Evolutionary conservation across 2,329 filamentous ascomycete genomes (phyloP), one percentile per base, ranked within the genome.

Genomic region (Chaetomiaceae sp.): DNA sequence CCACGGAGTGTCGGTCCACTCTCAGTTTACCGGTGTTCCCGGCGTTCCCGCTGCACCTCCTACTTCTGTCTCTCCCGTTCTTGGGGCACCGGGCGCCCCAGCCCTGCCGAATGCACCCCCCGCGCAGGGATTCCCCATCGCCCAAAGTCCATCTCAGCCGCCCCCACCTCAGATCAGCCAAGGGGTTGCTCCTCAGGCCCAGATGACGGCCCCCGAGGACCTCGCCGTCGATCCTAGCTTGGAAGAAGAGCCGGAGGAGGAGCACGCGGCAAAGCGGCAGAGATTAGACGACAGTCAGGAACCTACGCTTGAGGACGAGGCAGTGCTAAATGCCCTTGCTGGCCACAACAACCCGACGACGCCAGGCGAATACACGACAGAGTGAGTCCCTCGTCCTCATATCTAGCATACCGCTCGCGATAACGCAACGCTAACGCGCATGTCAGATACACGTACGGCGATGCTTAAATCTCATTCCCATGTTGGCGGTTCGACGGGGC

Each of bases 321-420:
- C 74, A 5, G 72, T 79, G 11, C 57, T 79, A 55, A 65, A 58
- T 38, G 75, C 73, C 7, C 62, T 79, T 37, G 72, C 75, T 16
- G 73, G 69, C 3, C 73, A 77, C 53, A 74, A 70, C 60, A 67
- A 68, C 27, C 58, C 66, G 2, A 62, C 65, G 2, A 64, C 66
- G 2, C 55, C 65, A 23, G 62, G 69, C 4, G 71, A 75, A 7
- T 78, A 74, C 57, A 61, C 65, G 30, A 58, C 71, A 27, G 72
- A 76, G 75, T 78, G 65, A 67, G 75, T 61, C 3, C 7, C 45
- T 27, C 10, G 18, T 9, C 21, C 32, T 16, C n/a, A n/a, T n/a
- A n/a, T n/a, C 29, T 13, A 23, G 11, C 16, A 14, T 49, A 4
- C 11, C n/a, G n/a, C n/a, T n/a, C n/a, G n/a, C n/a, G n/a, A n/a